phyloP scores from a whole-genome alignment of 2,329 filamentous ascomycete species.

The Aspergillus sp. region DNA sequence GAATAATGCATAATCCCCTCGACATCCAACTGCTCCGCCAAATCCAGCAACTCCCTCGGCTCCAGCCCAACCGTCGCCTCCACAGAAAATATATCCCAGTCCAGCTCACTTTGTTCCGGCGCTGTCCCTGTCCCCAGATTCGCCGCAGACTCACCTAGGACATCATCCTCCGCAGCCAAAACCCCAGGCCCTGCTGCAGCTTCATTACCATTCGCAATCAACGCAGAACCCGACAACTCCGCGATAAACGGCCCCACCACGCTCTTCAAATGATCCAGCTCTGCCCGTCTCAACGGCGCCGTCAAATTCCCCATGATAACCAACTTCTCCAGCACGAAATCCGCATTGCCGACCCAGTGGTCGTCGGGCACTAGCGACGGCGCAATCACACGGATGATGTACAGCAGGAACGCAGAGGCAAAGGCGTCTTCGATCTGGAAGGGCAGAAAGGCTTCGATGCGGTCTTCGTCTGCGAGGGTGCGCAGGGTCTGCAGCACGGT shows the following conservation, averaged over 20 bases:
- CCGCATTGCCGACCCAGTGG: slow-evolving; percentile 38
- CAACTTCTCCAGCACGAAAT: slow-evolving; percentile 39
- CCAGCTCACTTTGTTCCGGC: slow-evolving; percentile 28
- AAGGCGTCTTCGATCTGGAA: slow-evolving; percentile 47
- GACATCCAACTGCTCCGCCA: slow-evolving; percentile 26
- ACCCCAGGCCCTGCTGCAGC: too few species aligned
- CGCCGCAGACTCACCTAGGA: too few species aligned
- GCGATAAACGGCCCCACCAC: background rate
- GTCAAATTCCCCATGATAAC: slow-evolving; percentile 41
- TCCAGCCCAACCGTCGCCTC: slow-evolving; percentile 26
- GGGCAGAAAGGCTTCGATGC: slow-evolving; percentile 38
- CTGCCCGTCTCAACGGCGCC: slow-evolving; percentile 39
- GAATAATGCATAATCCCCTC: background rate
- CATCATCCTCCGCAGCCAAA: background rate
- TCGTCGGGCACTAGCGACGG: slow-evolving; percentile 37
- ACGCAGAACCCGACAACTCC: too few species aligned
- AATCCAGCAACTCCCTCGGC: slow-evolving; percentile 24
- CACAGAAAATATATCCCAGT: slow-evolving; percentile 25
- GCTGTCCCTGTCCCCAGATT: too few species aligned
- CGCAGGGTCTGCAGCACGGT: background rate
- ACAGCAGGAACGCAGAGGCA: slow-evolving; percentile 43
- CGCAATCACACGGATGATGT: slow-evolving; percentile 33
- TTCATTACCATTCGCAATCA: background rate
- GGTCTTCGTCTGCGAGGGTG: background rate
- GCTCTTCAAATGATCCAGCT: slow-evolving; percentile 21